Conservation (phyloP, 2,329 filamentous ascomycete species). For the Ophiocordyceps unilateralis region DNA sequence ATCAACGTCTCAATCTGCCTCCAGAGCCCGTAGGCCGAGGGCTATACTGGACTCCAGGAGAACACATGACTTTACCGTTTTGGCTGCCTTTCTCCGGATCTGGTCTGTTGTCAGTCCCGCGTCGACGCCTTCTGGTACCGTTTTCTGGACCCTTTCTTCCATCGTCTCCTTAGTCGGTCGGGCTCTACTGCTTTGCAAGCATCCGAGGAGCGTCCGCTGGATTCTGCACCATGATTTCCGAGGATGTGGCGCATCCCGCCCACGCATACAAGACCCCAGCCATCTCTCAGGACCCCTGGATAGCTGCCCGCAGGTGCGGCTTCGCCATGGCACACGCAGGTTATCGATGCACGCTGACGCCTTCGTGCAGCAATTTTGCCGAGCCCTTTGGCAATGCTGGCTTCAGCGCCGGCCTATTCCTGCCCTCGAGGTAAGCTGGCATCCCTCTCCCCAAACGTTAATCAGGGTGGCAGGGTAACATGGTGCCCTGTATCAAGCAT, state of each 20-base stretch:
- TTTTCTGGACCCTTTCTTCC: neutral
- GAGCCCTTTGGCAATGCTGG: constrained; percentile 14
- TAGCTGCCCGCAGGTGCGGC: constrained; percentile 33
- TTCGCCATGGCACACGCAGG: neutral
- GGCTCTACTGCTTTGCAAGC: neutral
- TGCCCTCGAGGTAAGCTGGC: constrained; percentile 20
- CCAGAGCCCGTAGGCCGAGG: neutral
- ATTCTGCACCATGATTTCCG: constrained; percentile 15
- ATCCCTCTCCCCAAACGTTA: neutral
- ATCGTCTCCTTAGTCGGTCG: neutral
- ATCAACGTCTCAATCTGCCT: neutral
- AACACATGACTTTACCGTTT: constrained; percentile 3
- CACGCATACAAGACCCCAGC: constrained; percentile 28
- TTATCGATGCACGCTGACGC: constrained; percentile 3
- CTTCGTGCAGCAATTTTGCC: constrained; percentile 11
- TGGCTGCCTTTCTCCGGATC: constrained; percentile 1
- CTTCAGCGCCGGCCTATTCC: constrained; percentile 19
- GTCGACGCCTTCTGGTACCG: neutral
- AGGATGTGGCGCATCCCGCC: constrained; percentile 28
- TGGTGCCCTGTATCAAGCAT: constrained; percentile 22
- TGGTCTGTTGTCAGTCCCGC: constrained; percentile 1
- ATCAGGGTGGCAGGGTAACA: constrained; percentile 13
- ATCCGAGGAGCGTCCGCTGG: neutral
- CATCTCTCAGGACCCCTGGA: constrained; percentile 31
- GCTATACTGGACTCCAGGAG: constrained; percentile 2